Percentiles rank a stretch among this genome's conserved stretches.
These are phyloP conservation scores for Dactylonectria estremocensis DNA, from an alignment of 2,329 filamentous ascomycete genomes.

Conservation along the genomic window DNA sequence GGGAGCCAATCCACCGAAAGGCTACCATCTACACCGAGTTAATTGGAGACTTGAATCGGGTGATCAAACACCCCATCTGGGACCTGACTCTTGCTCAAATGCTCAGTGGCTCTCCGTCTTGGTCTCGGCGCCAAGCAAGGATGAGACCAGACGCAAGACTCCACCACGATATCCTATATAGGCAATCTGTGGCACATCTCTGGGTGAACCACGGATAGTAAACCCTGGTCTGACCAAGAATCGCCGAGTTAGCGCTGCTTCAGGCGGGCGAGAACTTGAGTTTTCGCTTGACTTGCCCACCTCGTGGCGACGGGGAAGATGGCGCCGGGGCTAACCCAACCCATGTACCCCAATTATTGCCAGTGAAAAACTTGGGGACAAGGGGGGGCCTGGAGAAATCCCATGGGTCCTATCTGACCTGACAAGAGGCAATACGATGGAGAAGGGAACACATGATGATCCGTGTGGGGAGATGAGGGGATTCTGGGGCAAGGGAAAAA, in stretches of 20 bases:
- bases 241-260: background rate
- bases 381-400: background rate
- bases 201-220: background rate
- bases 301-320: slow-evolving; percentile 1
- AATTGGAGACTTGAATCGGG: slow-evolving; percentile 19
- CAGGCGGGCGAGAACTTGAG: background rate
- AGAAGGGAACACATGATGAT: background rate
- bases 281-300: background rate
- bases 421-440: background rate
- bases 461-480: background rate
- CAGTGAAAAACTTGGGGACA: too few species aligned
- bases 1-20: slow-evolving; percentile 21
- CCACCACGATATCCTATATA: background rate
- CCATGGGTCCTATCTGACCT: background rate
- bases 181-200: slow-evolving; percentile 5
- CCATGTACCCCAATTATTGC: slow-evolving; percentile 3
- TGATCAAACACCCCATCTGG: background rate
- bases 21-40: slow-evolving; percentile 7
- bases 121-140: background rate
- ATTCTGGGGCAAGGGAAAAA: background rate
- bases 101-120: background rate
- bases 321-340: background rate
- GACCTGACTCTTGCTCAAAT: slow-evolving; percentile 8
- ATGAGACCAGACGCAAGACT: background rate
- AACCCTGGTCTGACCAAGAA: background rate